Conservation (phyloP, 1,284 basidiomycete species). For the Cryptococcus hybrid region DNA sequence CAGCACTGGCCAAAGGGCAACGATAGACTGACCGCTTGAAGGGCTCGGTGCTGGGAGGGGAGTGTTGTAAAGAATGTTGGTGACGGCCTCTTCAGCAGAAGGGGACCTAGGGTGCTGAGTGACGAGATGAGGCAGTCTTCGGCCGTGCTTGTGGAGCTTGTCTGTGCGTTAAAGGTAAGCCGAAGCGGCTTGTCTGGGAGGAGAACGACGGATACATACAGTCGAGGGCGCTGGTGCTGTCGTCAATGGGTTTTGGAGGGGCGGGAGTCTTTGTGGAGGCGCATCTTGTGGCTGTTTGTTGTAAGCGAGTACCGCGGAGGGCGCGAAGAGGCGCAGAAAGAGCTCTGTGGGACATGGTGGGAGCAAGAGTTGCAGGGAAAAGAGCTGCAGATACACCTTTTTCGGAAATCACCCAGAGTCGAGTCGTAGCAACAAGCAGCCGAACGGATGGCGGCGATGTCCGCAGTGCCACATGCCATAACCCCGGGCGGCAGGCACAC, state of each 20-base stretch:
- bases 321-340: slow-evolving; percentile 1
- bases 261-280: slow-evolving; percentile 18
- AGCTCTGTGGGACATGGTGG: slow-evolving; percentile 20
- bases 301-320: slow-evolving; percentile 8
- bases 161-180: slow-evolving; percentile 28
- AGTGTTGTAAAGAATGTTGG: slow-evolving; percentile 94
- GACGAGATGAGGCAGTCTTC: slow-evolving; percentile 42
- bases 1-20: background rate
- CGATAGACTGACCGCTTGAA: slow-evolving; percentile 75
- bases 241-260: slow-evolving; percentile 62
- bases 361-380: background rate
- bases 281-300: slow-evolving; percentile 14
- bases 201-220: slow-evolving; percentile 64
- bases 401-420: background rate
- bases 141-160: slow-evolving; percentile 44
- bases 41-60: slow-evolving; percentile 89
- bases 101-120: slow-evolving; percentile 38
- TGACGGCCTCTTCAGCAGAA: slow-evolving; percentile 89
- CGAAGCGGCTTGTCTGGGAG: background rate
- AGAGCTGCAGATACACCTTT: background rate
- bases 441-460: no score
- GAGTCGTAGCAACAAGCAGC: no score
- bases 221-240: slow-evolving; percentile 90
- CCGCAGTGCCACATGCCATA: no score
- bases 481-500: no score